Percentiles rank a stretch among this genome's conserved stretches.
Evolutionary conservation across 805 yeast genomes (phyloP).

Genomic region (Wickerhamomyces queroliae): DNA sequence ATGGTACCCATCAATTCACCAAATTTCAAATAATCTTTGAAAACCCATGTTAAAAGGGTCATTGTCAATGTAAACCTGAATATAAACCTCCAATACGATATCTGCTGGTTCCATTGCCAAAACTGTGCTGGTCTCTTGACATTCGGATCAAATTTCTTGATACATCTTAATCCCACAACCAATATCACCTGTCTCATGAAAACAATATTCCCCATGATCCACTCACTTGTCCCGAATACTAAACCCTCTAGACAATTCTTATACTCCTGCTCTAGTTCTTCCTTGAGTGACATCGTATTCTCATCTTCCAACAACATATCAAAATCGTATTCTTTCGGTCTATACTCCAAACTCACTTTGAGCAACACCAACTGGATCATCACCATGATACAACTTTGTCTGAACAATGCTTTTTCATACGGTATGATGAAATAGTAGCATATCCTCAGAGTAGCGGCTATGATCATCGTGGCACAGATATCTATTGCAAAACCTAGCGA

Average conservation of each 20-base stretch:
- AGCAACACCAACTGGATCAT: slow-evolving; percentile 64
- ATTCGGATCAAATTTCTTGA: slow-evolving; percentile 66
- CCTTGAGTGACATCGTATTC: too few relatives aligned
- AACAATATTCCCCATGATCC: not conserved
- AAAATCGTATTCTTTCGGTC: slow-evolving; percentile 39
- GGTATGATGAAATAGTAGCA: slow-evolving; percentile 76
- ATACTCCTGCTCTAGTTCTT: too few relatives aligned
- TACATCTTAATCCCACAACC: slow-evolving; percentile 23
- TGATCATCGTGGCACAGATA: slow-evolving; percentile 85
- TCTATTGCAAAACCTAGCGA: slow-evolving; percentile 85
- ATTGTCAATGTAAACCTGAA: slow-evolving; percentile 15
- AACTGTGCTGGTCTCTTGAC: slow-evolving; percentile 59
- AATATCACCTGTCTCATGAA: slow-evolving; percentile 1
- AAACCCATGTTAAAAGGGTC: slow-evolving; percentile 31
- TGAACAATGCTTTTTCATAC: slow-evolving; percentile 68
- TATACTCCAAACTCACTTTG: slow-evolving; percentile 52
- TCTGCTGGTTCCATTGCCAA: slow-evolving; percentile 81
- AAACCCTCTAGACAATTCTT: too few relatives aligned
- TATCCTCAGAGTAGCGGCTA: slow-evolving; percentile 68
- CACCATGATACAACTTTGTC: slow-evolving; percentile 86
- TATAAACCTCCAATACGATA: slow-evolving; percentile 59
- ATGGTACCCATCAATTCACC: slow-evolving; percentile 50
- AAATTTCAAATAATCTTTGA: slow-evolving; percentile 31
- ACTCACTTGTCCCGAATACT: not conserved
- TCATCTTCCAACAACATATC: slow-evolving; percentile 27